Evolutionary conservation across 2,329 filamentous ascomycete species (phyloP).

Genomic region (Didymella arachidicola): DNA sequence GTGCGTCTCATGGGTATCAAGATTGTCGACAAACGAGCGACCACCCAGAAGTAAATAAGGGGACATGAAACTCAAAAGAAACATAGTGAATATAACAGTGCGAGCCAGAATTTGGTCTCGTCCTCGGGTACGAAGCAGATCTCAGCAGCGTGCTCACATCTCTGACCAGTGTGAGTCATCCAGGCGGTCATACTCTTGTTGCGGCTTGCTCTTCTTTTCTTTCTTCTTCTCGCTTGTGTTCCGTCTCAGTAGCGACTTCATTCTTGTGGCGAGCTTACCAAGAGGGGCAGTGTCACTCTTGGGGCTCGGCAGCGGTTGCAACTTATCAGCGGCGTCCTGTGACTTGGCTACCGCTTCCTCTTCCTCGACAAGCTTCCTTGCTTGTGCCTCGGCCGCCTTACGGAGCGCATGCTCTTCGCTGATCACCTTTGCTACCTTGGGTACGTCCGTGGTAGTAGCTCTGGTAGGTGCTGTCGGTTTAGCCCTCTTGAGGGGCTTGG

Average conservation of each 20-base stretch:
- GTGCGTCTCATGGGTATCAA: constrained; percentile 13
- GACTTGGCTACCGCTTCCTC: constrained; percentile 8
- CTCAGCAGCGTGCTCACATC: constrained; percentile 29
- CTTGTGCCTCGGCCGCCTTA: constrained; percentile 27
- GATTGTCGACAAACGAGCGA: constrained; percentile 8
- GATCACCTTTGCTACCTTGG: constrained; percentile 1
- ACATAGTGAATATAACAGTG: neutral
- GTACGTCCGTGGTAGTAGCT: constrained; percentile 14
- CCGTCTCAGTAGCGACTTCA: constrained; percentile 43
- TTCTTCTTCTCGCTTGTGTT: constrained; percentile 36
- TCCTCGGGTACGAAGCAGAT: neutral
- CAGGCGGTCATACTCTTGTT: constrained; percentile 40
- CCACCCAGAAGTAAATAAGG: constrained; percentile 11
- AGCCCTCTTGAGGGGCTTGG: constrained; percentile 27
- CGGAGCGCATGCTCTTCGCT: constrained; percentile 18
- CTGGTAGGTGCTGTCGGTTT: constrained; percentile 12
- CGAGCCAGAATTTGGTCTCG: neutral
- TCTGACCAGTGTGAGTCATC: constrained; percentile 50
- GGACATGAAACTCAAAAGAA: neutral
- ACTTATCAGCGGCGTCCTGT: constrained; percentile 16
- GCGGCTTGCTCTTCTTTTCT: constrained; percentile 31
- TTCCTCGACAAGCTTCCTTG: constrained; percentile 25
- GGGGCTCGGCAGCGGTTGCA: constrained; percentile 20
- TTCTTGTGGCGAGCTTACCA: constrained; percentile 40
- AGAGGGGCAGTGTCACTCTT: constrained; percentile 32